Evolutionary conservation across 2,329 filamentous ascomycete species (phyloP).

Genomic region (Xylogone sp.): DNA sequence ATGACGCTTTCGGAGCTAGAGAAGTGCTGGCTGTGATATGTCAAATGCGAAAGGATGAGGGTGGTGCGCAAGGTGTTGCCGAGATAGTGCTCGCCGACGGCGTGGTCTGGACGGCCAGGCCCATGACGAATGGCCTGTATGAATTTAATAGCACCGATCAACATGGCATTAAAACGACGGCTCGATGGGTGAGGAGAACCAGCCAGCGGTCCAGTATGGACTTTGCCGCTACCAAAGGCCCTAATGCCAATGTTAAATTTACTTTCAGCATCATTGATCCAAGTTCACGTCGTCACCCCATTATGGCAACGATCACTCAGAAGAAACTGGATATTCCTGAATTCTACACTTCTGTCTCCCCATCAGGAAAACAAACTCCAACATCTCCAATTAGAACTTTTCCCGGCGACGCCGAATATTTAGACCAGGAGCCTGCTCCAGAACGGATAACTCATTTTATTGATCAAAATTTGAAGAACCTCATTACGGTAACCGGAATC

Average conservation of each 20-base stretch:
- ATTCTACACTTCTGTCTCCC: conserved; percentile 55
- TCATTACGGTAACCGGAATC: conserved; percentile 49
- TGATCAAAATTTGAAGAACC: conserved; percentile 39
- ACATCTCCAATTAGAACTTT: conserved; percentile 12
- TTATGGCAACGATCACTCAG: conserved; percentile 65
- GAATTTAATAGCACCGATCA: conserved; percentile 57
- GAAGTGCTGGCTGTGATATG: conserved; percentile 69
- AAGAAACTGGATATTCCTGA: conserved; percentile 66
- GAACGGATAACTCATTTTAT: conserved; percentile 34
- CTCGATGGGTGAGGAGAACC: conserved; percentile 63
- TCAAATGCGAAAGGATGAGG: conserved; percentile 50
- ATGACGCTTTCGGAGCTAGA: conserved; percentile 44
- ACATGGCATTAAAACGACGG: conserved; percentile 54
- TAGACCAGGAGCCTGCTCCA: conserved; percentile 16
- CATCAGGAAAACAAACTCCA: conserved; percentile 41
- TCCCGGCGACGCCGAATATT: conserved; percentile 7
- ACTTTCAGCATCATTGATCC: conserved; percentile 76
- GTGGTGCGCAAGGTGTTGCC: conserved; percentile 31
- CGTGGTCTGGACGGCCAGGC: conserved; percentile 51
- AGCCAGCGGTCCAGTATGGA: conserved; percentile 30
- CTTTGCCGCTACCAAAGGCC: conserved; percentile 20
- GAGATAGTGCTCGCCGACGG: conserved; percentile 67
- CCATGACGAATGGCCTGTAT: conserved; percentile 54
- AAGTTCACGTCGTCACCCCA: conserved; percentile 64
- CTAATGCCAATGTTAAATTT: conserved; percentile 50